Evolutionary conservation across 2,329 filamentous ascomycete species (phyloP).

Genomic region (Rutstroemia sp.): DNA sequence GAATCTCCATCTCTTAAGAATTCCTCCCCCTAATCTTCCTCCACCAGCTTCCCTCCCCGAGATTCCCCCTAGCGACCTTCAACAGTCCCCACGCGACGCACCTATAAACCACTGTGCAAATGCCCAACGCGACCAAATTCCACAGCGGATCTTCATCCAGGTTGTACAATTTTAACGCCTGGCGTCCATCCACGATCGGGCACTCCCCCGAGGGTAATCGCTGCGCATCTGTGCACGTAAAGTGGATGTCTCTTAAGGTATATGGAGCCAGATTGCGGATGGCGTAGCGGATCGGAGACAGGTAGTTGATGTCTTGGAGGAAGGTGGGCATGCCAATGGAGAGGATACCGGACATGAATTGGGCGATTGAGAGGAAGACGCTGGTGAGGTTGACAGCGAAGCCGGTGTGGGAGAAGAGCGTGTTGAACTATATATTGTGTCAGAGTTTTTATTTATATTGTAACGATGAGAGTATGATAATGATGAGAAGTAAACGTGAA

Average conservation of each 20-base stretch:
- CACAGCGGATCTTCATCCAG: conserved; percentile 53
- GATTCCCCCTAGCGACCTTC: conserved; percentile 45
- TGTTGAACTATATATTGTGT: conserved; percentile 52
- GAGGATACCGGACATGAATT: conserved; percentile 64
- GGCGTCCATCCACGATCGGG: conserved; percentile 55
- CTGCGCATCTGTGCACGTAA: conserved; percentile 57
- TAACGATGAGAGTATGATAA: too few relatives aligned
- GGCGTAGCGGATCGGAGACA: conserved; percentile 64
- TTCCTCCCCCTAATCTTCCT: background rate
- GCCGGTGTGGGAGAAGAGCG: conserved; percentile 64
- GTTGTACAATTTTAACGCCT: conserved; percentile 61
- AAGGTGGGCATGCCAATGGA: conserved; percentile 61
- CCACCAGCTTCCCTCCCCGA: conserved; percentile 28
- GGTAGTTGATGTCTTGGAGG: conserved; percentile 61
- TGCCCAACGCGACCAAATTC: conserved; percentile 56
- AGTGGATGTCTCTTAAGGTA: conserved; percentile 50
- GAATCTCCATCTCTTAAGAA: background rate
- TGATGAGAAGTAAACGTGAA: background rate
- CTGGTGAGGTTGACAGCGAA: conserved; percentile 70
- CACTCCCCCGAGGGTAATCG: conserved; percentile 53
- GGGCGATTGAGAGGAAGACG: conserved; percentile 61
- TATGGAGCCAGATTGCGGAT: conserved; percentile 61
- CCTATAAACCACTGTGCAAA: conserved; percentile 58
- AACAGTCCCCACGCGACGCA: conserved; percentile 54
- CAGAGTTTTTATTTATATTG: background rate